Evolutionary conservation across 2,329 filamentous ascomycete species (phyloP).

Genomic region (Beauveria australis): DNA sequence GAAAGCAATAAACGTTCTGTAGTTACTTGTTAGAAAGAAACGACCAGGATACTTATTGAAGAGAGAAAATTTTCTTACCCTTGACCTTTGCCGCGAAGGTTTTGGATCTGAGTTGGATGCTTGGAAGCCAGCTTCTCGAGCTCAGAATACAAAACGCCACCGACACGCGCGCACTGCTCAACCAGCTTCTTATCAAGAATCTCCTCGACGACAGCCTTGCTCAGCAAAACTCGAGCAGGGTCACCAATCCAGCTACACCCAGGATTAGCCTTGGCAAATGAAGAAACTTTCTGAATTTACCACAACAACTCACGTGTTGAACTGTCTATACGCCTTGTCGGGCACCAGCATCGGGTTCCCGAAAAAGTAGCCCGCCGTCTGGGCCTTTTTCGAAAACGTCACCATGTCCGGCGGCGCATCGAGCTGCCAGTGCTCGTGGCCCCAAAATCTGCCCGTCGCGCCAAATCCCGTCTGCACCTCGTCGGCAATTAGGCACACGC

Average conservation of each 20-base stretch:
- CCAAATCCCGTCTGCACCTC: slow-evolving; percentile 80
- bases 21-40: neutral
- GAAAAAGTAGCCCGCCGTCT: slow-evolving; percentile 78
- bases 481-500: slow-evolving; percentile 70
- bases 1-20: slow-evolving; percentile 67
- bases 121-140: slow-evolving; percentile 54
- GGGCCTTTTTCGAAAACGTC: slow-evolving; percentile 83
- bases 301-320: slow-evolving; percentile 50
- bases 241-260: slow-evolving; percentile 59
- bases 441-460: slow-evolving; percentile 84
- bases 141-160: slow-evolving; percentile 59
- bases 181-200: slow-evolving; percentile 63
- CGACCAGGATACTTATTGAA: too few relatives aligned
- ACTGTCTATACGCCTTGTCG: slow-evolving; percentile 78
- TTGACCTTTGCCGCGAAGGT: slow-evolving; percentile 63
- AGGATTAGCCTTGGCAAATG: too few relatives aligned
- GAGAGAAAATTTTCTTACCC: neutral
- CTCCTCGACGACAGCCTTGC: slow-evolving; percentile 70
- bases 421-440: slow-evolving; percentile 76
- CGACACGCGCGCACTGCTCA: slow-evolving; percentile 54
- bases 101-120: slow-evolving; percentile 62
- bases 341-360: slow-evolving; percentile 65
- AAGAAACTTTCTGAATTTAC: too few relatives aligned
- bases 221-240: slow-evolving; percentile 66
- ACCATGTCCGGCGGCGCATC: slow-evolving; percentile 69